These are phyloP conservation scores for Lenwebbia sp. DNA, from an alignment of 345 rosid species.

Conservation along the genomic window DNA sequence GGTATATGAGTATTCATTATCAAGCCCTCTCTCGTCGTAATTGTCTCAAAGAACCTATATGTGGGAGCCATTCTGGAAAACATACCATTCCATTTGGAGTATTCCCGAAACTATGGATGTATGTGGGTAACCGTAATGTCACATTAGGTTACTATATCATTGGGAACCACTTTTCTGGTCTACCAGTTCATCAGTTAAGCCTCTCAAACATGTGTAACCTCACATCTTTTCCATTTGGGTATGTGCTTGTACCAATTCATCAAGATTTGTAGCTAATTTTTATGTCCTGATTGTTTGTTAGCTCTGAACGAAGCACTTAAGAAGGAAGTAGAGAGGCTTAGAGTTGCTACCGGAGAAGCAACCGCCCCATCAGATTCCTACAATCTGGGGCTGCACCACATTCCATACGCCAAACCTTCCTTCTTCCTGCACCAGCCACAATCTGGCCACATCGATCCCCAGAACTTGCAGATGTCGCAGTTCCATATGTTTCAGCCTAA, in stretches of 20 bases:
- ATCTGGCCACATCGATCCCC: conserved; percentile 26
- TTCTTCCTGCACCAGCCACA: conserved; percentile 43
- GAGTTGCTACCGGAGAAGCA: conserved; percentile 66
- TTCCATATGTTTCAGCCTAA: conserved; percentile 43
- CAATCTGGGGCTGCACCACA: conserved; percentile 66
- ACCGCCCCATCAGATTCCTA: conserved; percentile 59
- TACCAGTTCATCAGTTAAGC: background rate
- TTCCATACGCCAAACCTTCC: conserved; percentile 39
- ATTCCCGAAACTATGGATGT: background rate
- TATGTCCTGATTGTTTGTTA: conserved; percentile 4
- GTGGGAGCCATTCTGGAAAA: background rate
- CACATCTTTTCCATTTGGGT: background rate
- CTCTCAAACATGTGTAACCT: background rate
- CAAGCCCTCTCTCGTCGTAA: background rate
- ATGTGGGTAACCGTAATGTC: background rate
- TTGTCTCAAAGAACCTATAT: background rate
- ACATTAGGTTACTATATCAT: background rate
- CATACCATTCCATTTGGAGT: background rate
- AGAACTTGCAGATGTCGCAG: conserved; percentile 41
- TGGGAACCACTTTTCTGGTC: background rate
- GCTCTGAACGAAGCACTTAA: conserved; percentile 85
- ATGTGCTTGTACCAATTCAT: background rate
- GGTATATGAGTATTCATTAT: background rate
- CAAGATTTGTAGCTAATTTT: background rate
- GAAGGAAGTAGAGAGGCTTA: conserved; percentile 93